Percentiles rank a stretch among this genome's conserved stretches.
Conservation (phyloP, 2,329 filamentous ascomycete genomes). For the Fusarium nanum region DNA sequence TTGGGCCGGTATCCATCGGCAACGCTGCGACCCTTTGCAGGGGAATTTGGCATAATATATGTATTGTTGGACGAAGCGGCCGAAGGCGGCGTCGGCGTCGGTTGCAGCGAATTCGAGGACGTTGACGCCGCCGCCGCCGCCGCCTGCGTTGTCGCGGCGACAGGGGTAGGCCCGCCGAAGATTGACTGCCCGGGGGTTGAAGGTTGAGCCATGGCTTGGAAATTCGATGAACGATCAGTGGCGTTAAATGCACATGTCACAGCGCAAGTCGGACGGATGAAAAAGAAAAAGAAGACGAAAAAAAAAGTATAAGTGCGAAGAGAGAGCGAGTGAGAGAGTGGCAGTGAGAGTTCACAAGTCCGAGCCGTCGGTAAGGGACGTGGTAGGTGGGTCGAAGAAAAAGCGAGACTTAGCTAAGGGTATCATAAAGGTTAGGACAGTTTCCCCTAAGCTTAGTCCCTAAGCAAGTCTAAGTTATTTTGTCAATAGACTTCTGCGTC, state of each 20-base stretch:
- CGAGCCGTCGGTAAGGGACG: constrained; percentile 36
- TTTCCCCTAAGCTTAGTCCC: too few species aligned
- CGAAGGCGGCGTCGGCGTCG: constrained; percentile 42
- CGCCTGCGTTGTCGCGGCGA: constrained; percentile 42
- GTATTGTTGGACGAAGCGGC: constrained; percentile 72
- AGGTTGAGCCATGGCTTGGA: constrained; percentile 57
- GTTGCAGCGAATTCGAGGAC: constrained; percentile 43
- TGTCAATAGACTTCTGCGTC: too few species aligned
- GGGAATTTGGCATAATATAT: constrained; percentile 91
- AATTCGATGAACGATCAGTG: constrained; percentile 33
- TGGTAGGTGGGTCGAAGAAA: too few species aligned
- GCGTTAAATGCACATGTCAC: constrained; percentile 43
- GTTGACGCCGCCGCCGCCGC: constrained; percentile 43
- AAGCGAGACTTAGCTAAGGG: too few species aligned
- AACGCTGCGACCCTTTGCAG: constrained; percentile 72
- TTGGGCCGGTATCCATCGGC: constrained; percentile 85
- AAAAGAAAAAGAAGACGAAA: background rate
- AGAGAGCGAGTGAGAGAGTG: too few species aligned
- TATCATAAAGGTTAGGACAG: too few species aligned
- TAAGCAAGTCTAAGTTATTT: too few species aligned
- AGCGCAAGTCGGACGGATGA: constrained; percentile 5
- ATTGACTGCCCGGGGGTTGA: constrained; percentile 62
- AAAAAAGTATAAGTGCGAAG: background rate
- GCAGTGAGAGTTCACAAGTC: background rate
- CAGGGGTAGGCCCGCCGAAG: constrained; percentile 58